Evolutionary conservation across 73 alveolate species (phyloP), one percentile per base, ranked within the genome.

Genomic region (Paramecium biaurelia): DNA sequence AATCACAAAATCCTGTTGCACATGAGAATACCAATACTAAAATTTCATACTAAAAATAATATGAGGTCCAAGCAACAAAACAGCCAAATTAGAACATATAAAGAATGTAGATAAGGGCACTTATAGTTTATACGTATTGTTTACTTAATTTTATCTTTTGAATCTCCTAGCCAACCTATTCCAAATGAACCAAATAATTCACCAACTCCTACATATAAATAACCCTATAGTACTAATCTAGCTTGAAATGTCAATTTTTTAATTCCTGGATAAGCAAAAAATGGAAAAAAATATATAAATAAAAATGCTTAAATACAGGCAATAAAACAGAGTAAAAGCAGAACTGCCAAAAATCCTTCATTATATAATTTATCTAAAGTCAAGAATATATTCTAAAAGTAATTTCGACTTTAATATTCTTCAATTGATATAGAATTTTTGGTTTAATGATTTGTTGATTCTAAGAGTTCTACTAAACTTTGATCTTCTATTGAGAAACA

Each of bases 171-270:
- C 57, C 37, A 26, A 26, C 86, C 86, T 2, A 35, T 20, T 1
- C 53, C 53, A 70, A 70, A 70, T 14, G 59, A 34, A 32, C 86
- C 86, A 70, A 70, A 70, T 35, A 70, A 37, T 34, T 30, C 86
- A 18, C 86, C 86, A 1, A 70, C 34, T 26, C 86, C 86, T 20
- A 70, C 86, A 70, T 70, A 70, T 4, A 70, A 9, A 70, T 70
- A 70, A 4, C 86, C 57, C 34, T 70, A 70, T 34, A 70, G 15
- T 15, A 37, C 86, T 9, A 70, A 34, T 70, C 30, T 4, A 5
- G 43, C 43, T 70, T 70, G 11, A 11, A 14, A 34, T 28, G 53
- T 0, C 10, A 70, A 20, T 7, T 70, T 21, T 18, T 34, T 34
- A 70, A 9, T 15, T 4, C 34, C 57, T 11, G 86, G 86, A 70